Evolutionary conservation across 352 stramenopile genomes (phyloP), one percentile per base, ranked within the genome.

Genomic region (Pythium angustatum): DNA sequence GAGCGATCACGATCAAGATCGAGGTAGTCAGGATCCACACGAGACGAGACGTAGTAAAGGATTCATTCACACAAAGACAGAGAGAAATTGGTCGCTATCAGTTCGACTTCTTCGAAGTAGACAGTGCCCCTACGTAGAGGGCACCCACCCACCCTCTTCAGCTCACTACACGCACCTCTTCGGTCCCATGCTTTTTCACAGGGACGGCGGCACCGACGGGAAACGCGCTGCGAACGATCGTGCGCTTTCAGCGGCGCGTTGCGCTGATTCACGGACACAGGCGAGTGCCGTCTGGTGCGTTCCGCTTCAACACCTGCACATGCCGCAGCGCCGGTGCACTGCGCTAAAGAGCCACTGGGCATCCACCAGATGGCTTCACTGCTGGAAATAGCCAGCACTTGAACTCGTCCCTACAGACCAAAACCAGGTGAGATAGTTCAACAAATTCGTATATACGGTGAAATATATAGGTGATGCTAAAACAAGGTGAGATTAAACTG

Each of bases 161-260:
- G n/a, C n/a, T n/a, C 15, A 24, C 12, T 14, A 6, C 10, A 49
- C 59, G 50, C 27, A 74, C 75, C 70, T 79, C 64, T 85, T 85
- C 21, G 77, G 77, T 1, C 75, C 77, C 77, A 85, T 85, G n/a
- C n/a, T n/a, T n/a, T n/a, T n/a, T n/a, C n/a, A n/a, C n/a, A n/a
- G n/a, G n/a, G n/a, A n/a, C n/a, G n/a, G n/a, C n/a, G n/a, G n/a
- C n/a, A n/a, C n/a, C n/a, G n/a, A n/a, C n/a, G n/a, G 44, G 41
- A 49, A 28, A 26, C 41, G 21, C 19, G 41, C 38, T 17, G 10
- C 1, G 38, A 44, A 44, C 38, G 38, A 44, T 44, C 38, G 7
- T 44, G 7, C 7, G n/a, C n/a, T 21, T 44, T 22, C 10, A 3
- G 38, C 38, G 11, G 11, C 38, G 38, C 38, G 38, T 44, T n/a